Evolutionary conservation across 805 yeast genomes (phyloP), one percentile per base, ranked within the genome.

Genomic region (Diddensiella santjacobensis): DNA sequence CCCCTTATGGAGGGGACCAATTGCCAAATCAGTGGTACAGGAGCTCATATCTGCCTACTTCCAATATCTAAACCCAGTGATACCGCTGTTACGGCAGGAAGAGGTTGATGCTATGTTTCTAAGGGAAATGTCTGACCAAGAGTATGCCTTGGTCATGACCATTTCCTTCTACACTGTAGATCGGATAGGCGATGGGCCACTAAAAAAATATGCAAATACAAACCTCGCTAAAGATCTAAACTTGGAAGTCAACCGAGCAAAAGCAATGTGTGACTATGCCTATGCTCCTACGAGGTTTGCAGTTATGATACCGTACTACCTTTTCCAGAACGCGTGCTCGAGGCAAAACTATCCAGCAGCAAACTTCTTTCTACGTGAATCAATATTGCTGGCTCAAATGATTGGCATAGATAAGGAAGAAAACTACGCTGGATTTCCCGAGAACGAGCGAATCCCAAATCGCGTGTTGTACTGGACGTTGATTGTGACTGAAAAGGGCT

Each of bases 331-430:
- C 36, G 44, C 44, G 11, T 41, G 44, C 36, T 41, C 22, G 18
- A n/a, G 44, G 6, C 19, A 29, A 20, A 19, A 23, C 4, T 41
- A 26, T 17, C 3, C 36, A 23, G 44, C 37, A 15, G 42, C 43
- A 17, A n/a, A 43, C 31, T 43, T n/a, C 42, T 43, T n/a, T n/a
- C 29, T 51, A 4, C 43, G 55, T 8, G 55, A 51, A 22, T 37
- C 52, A 3, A 44, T 51, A 42, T 47, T 51, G 11, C 41, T 51
- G 39, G 41, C 41, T 6, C 52, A 51, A 42, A 18, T 51, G 22
- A 20, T 51, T 38, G 45, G 47, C 17, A 35, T 51, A 2, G 52
- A 51, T 38, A 29, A 41, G 5, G 52, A 48, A 20, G 44, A 36
- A 10, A 40, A 45, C 26, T 51, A 51, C 39, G 20, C 8, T 20